Percentiles rank a stretch among this genome's conserved stretches.
Evolutionary conservation across 1,284 basidiomycete species (phyloP).

Genomic region (Naganishia liquefaciens): DNA sequence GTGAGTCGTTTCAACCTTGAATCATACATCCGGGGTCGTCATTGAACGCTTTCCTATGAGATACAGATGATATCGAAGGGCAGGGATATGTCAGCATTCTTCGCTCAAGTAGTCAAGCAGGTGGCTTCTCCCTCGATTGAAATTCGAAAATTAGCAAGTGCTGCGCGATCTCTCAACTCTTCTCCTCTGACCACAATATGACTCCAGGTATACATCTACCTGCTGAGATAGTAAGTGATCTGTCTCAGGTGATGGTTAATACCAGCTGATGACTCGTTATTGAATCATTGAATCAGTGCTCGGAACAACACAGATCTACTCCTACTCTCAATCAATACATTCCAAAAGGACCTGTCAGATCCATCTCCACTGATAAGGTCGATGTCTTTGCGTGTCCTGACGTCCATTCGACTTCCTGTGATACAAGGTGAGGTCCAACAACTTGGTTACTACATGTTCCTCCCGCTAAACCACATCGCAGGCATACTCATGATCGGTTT

Average conservation of each 20-base stretch:
- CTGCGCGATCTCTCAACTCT: too few relatives aligned
- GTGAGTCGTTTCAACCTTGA: conserved; percentile 57
- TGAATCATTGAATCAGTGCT: conserved; percentile 59
- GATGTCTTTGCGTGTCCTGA: conserved; percentile 91
- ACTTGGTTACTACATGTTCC: neutral
- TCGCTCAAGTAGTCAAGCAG: conserved; percentile 91
- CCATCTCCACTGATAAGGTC: conserved; percentile 87
- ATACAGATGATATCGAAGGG: conserved; percentile 84
- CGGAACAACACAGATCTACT: conserved; percentile 91
- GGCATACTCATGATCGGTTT: conserved; percentile 82
- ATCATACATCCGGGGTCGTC: too few relatives aligned
- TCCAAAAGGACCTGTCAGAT: conserved; percentile 94
- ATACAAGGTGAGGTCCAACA: conserved; percentile 61
- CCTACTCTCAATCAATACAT: conserved; percentile 95
- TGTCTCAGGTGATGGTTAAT: neutral
- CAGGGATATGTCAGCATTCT: conserved; percentile 86
- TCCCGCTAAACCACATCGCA: conserved; percentile 23
- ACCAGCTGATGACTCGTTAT: neutral
- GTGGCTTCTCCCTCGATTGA: conserved; percentile 87
- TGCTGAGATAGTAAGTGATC: conserved; percentile 69
- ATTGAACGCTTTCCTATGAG: too few relatives aligned
- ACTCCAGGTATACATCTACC: conserved; percentile 73
- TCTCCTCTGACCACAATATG: neutral
- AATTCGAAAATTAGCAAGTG: conserved; percentile 82
- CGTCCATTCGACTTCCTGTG: conserved; percentile 84